Evolutionary conservation across 2,329 filamentous ascomycete genomes (phyloP), one percentile per base, ranked within the genome.

Genomic region (Geoglossum cookeanum): DNA sequence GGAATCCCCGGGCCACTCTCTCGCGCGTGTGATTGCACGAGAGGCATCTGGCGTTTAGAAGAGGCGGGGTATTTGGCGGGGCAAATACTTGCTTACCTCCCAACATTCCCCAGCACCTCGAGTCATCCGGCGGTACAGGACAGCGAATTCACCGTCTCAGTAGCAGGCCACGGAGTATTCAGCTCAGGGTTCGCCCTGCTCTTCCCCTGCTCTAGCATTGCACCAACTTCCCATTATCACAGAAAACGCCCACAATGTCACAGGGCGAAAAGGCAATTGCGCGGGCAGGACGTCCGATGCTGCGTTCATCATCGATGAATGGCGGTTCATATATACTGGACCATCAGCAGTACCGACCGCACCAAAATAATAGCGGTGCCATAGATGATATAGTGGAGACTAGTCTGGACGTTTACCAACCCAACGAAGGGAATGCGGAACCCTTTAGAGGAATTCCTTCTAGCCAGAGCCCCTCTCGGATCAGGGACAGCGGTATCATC

Each of bases 271-370:
- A 72, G 68, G 68, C 37, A 9, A 45, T 70, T 4, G 13, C 63
- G 57, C 69, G 69, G 59, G 66, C 67, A 17, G 62, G 63, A 55
- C 69, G 71, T 55, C 72, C 72, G 8, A 68, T 69, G 33, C 66
- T 74, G 55, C 70, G 69, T 51, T 71, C 71, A 60, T 69, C 62
- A 59, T 66, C 66, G 27, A 58, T 74, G 59, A 66, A 67, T 55
- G 69, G 71, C 60, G 68, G 67, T 57, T 73, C 71, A 30, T 72
- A 72, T 63, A 69, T 75, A 42, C 69, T 72, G 47, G 72, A 74
- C 59, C 72, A 75, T 59, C 71, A 74, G 60, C 72, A 75, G 58
- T 75, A 75, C 61, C 72, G 71, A 56, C 68, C 70, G 59, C 48
- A 37, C 22, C 49, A 42, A 8, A 29, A 57, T 33, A 33, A 29